A percentile compares a stretch with the other conserved stretches of the same genome.
These are phyloP conservation scores for Lipomyces yamanashiensis DNA, from an alignment of 805 yeast genomes.

Conservation along the genomic window DNA sequence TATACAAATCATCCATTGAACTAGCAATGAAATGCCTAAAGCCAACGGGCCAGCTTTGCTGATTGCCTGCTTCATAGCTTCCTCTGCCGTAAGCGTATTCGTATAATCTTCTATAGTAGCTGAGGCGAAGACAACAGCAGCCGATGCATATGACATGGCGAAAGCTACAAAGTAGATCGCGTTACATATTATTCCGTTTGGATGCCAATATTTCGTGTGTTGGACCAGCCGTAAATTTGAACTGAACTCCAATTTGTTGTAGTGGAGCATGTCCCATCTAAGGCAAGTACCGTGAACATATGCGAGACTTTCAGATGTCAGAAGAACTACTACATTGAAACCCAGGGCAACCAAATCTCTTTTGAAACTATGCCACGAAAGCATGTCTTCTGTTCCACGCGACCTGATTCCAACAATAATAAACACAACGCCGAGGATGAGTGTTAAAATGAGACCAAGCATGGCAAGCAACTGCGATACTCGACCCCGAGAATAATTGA, in stretches of 20 bases:
- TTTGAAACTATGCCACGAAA: background rate
- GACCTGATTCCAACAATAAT: background rate
- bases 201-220: background rate
- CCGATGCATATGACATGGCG: conserved; percentile 8
- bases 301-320: background rate
- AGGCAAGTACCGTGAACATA: conserved; percentile 2
- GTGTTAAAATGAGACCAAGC: background rate
- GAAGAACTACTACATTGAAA: background rate
- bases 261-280: conserved; percentile 7
- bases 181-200: conserved; percentile 1
- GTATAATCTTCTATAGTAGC: no score
- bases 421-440: background rate
- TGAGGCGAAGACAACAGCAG: conserved; percentile 1
- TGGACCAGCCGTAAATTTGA: conserved; percentile 8
- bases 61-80: background rate
- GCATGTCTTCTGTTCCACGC: background rate
- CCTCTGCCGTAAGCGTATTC: background rate
- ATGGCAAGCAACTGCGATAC: background rate
- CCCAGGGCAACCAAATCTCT: background rate
- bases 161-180: background rate
- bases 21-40: background rate
- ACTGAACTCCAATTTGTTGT: background rate
- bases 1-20: background rate
- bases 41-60: background rate
- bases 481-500: background rate